Evolutionary conservation across 2,329 filamentous ascomycete species (phyloP), one percentile per base, ranked within the genome.

Genomic region (Cercospora sp.): DNA sequence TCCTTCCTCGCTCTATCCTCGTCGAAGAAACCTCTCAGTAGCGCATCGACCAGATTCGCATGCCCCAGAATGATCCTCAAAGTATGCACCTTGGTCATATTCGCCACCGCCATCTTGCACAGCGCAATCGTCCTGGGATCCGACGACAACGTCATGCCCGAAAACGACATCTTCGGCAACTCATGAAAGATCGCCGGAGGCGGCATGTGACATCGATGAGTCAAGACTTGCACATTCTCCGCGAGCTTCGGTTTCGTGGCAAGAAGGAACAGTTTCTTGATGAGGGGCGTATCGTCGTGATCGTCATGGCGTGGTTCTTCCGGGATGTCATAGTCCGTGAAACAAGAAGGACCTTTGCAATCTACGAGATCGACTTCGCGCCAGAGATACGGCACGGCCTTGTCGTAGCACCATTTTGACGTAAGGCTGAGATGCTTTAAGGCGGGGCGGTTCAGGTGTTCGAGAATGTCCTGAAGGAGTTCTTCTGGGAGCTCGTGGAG

Each of bases 171-270:
- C 32, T 73, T 71, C 6, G 81, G 81, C 1, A 84, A 75, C 63
- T 82, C 81, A 26, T 74, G 71, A 73, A 82, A 83, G 58, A 83
- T 81, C 32, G 79, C 79, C 0, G 82, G 82, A 2, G 79, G 77
- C 0, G 82, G 81, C 0, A 84, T 73, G 68, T 84, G 82, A 71
- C 82, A 84, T 26, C 81, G 80, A 71, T 84, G 82, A 10, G 79
- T 82, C 6, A 84, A 70, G 5, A 74, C 75, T 9, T 81, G 79
- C 9, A 84, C 82, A 65, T 80, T 80, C 9, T 78, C 73, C 1
- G 82, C 82, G 12, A 84, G 74, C 13, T 67, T 66, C 16, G 81
- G 79, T 40, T 81, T 82, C 77, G 72, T 79, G 5, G 80, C 80
- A 34, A 84, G 72, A 7, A 83, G 70, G 13, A 80, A 73, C 26